phyloP scores from a whole-genome alignment of 176 grass and related monocot species.

The Rhynchospora tenuis region DNA sequence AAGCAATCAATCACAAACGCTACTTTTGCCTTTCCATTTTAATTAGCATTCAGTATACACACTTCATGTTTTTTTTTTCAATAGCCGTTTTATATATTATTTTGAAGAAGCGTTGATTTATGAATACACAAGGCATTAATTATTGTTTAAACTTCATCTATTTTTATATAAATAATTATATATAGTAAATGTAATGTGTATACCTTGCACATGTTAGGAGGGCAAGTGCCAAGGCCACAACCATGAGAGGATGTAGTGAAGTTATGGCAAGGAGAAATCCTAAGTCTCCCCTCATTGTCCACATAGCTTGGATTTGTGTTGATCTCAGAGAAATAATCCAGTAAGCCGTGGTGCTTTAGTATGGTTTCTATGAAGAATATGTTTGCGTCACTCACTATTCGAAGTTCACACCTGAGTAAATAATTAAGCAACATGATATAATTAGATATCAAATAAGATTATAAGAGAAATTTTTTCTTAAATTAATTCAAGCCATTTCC shows the following conservation, averaged over 20 bases:
- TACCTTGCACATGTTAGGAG: slow-evolving; percentile 99
- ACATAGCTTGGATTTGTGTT: slow-evolving; percentile 56
- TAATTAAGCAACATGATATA: background rate
- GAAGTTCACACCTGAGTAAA: slow-evolving; percentile 52
- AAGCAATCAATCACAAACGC: too few species aligned
- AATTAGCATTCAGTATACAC: too few species aligned
- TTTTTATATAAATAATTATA: background rate
- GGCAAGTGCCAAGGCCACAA: slow-evolving; percentile 52
- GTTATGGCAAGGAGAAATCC: slow-evolving; percentile 50
- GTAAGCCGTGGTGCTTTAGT: slow-evolving; percentile 68
- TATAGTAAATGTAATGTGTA: background rate
- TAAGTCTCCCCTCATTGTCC: slow-evolving; percentile 62
- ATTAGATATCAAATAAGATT: background rate
- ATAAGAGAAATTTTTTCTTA: too few species aligned
- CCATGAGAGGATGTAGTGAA: slow-evolving; percentile 46
- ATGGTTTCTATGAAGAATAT: slow-evolving; percentile 60
- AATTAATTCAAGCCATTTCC: background rate
- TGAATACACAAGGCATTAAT: too few species aligned
- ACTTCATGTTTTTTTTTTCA: background rate
- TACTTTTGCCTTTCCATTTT: too few species aligned
- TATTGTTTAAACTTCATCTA: too few species aligned
- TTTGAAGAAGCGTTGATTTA: background rate
- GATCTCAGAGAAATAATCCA: slow-evolving; percentile 50
- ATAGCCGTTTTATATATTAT: background rate
- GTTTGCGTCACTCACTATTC: slow-evolving; percentile 87